Base-by-base conservation (phyloP, 1,139 yeast genomes). In the Geotrichum europaeum region DNA sequence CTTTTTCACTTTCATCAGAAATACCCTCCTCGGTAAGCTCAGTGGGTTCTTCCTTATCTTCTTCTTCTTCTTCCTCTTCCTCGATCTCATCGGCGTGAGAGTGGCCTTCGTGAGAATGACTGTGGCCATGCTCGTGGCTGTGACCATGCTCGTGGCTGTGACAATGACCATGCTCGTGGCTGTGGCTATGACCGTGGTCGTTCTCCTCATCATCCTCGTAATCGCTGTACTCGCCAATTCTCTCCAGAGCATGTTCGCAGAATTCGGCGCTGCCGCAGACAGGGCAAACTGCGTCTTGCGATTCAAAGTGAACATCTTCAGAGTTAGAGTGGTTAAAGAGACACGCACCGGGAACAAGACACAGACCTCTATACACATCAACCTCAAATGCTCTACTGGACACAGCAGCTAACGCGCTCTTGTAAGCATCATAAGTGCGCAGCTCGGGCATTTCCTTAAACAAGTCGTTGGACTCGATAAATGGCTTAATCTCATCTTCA, bases 331-430 rank as follows among this genome's bases (percentile, higher is more conserved):
- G 97, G 67, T 91, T 91, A 75, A 91, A 91, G 56, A 92, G 76
- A 72, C 92, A 96, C 0, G 97, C 97, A 18, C 92, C 92, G 0
- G 97, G 97, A 36, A 91, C 96, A 63, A 92, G 75, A 0, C 88
- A 89, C 50, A 87, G 79, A 32, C 85, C 88, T 67, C 86, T 89
- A 70, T 75, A 90, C 55, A 79, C 80, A 71, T 92, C 97, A 22
- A 92, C 84, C 59, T 85, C 85, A 70, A 91, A 90, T 1, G 92
- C 91, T 62, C 96, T 79, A 0, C 96, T 84, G 0, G 91, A 83
- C 15, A 89, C 84, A 4, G 72, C 69, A 18, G 72, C 65, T 24
- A 74, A 63, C 0, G 77, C 72, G n/a, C 68, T 62, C 13, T 63
- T 60, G 61, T 73, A 76, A n/a, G 69, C 72, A 24, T 70, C 69